These are phyloP conservation scores for Auricularia cornea DNA, from an alignment of 768 basidiomycete genomes.

Conservation along the genomic window DNA sequence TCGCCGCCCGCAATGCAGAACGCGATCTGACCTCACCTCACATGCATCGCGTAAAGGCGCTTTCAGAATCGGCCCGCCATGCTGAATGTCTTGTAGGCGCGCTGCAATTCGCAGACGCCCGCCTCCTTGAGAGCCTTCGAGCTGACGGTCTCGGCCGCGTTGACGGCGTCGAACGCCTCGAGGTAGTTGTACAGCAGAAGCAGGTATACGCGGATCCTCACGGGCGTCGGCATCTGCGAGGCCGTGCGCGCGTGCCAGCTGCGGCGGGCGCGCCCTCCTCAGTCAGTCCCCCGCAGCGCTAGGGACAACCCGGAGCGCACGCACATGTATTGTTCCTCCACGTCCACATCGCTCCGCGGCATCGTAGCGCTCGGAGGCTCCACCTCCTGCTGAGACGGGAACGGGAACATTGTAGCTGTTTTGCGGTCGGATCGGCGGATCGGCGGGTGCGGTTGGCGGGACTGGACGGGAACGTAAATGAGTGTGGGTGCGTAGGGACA, in stretches of 20 bases:
- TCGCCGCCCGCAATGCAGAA: too few species aligned
- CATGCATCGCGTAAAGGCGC: too few species aligned
- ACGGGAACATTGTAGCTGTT: too few species aligned
- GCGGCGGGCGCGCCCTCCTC: background rate
- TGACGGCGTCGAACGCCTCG: background rate
- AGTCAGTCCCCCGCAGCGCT: background rate
- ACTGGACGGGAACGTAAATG: too few species aligned
- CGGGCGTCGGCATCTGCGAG: background rate
- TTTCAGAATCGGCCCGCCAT: background rate
- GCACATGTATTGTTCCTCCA: background rate
- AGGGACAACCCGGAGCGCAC: background rate
- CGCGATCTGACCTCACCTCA: too few species aligned
- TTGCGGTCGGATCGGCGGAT: too few species aligned
- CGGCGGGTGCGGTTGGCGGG: too few species aligned
- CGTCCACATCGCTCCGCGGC: background rate
- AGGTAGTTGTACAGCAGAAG: background rate
- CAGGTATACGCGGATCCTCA: background rate
- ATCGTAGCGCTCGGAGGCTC: background rate
- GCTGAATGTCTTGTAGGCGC: background rate
- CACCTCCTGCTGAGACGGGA: background rate
- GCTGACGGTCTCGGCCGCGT: background rate
- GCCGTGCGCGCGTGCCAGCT: background rate
- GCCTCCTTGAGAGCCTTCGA: background rate
- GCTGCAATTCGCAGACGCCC: background rate
- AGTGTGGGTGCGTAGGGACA: too few species aligned